Evolutionary conservation across 495 filamentous ascomycete species (phyloP), one percentile per base, ranked within the genome.

Genomic region (Penicillium cosmopolitanum): DNA sequence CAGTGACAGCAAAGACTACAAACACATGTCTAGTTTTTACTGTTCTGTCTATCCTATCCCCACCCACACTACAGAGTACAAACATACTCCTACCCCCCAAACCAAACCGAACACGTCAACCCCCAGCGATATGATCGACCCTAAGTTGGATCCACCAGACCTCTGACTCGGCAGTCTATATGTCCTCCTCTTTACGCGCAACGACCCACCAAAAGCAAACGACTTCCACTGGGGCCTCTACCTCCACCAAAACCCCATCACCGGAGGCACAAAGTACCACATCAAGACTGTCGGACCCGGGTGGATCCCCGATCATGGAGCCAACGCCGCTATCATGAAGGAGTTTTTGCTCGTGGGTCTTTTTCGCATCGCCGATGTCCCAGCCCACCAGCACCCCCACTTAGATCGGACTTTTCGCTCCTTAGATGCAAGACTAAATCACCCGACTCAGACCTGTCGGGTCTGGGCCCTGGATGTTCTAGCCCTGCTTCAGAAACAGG

Each of bases 181-280:
- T 44, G 47, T 63, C 35, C 40, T 59, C 15, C 58, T 66, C 12
- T 60, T 51, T 23, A 57, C 58, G 34, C 51, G 56, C 19, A 53
- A 54, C 7, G 43, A 67, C 28, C 66, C 62, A 36, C 68, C 68
- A 13, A 23, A 47, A 5, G 53, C 57, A 16, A 53, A 68, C 25
- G 50, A 66, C 12, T 71, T 57, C 61, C 58, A 69, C 58, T 67
- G 64, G 64, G 64, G 53, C 4, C 51, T 64, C 4, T 69, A 67
- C 47, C 47, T 59, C 31, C 65, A 68, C 36, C 35, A 31, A 0
- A 21, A 44, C 47, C 12, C 2, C 36, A 1, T 16, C 21, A n/a
- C 16, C 19, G 47, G 54, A 16, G 55, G 63, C 15, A 63, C 56
- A 43, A 64, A 55, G 55, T 72, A 66, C 40, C 64, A 67, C 48